A percentile compares a stretch with the other conserved stretches of the same genome.
Conservation (phyloP, 2,329 filamentous ascomycete species). For the Neofusicoccum ribis region DNA sequence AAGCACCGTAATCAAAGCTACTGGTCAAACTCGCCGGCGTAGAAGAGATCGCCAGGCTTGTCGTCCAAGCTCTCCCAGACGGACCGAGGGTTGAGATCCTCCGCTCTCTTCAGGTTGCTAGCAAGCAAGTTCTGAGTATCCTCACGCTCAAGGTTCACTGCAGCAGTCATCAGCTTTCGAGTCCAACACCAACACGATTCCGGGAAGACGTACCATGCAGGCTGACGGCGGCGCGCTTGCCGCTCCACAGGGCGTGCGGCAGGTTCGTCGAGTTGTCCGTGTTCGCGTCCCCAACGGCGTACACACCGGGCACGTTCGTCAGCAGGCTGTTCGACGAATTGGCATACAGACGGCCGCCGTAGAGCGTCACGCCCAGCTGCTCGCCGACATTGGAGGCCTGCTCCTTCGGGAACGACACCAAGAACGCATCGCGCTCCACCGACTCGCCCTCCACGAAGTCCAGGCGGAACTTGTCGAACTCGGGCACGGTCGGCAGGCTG, state of each 20-base stretch:
- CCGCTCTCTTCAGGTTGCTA: background rate
- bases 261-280: conserved; percentile 6
- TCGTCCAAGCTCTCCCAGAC: conserved; percentile 1
- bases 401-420: conserved; percentile 3
- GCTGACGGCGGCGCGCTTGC: background rate
- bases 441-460: background rate
- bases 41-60: background rate
- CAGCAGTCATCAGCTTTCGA: background rate
- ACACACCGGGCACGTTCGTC: conserved; percentile 2
- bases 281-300: conserved; percentile 1
- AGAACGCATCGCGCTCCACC: background rate
- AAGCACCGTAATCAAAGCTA: too few relatives aligned
- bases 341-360: background rate
- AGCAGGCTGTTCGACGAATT: background rate
- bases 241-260: conserved; percentile 8
- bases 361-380: background rate
- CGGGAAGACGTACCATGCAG: background rate
- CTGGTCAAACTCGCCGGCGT: background rate
- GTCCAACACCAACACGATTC: background rate
- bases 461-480: background rate
- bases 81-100: background rate
- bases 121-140: background rate
- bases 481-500: background rate
- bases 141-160: background rate
- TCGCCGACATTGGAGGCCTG: background rate